Evolutionary conservation across 495 filamentous ascomycete genomes (phyloP).

Genomic region (Tuber melanosporum): DNA sequence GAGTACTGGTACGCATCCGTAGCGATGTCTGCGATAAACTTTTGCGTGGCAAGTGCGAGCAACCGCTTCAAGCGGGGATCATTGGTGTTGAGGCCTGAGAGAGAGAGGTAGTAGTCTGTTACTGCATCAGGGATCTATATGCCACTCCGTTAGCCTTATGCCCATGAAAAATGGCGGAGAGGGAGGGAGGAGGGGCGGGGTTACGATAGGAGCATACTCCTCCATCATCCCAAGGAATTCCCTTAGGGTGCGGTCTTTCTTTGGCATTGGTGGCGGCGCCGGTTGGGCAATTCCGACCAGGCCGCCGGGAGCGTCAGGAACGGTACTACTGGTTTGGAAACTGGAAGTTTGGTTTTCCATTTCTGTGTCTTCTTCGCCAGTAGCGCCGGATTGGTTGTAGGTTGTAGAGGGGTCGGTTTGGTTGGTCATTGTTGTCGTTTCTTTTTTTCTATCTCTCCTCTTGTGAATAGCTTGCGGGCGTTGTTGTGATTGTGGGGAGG

Average conservation of each 20-base stretch:
- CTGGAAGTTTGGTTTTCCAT: conserved; percentile 30
- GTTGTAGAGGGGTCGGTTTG: conserved; percentile 21
- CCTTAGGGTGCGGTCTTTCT: conserved; percentile 79
- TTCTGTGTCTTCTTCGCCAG: conserved; percentile 37
- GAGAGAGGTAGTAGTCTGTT: conserved; percentile 93
- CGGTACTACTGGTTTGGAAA: conserved; percentile 23
- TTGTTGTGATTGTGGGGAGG: not conserved
- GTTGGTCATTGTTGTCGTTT: conserved; percentile 26
- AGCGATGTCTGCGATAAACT: conserved; percentile 95
- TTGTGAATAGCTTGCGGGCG: not conserved
- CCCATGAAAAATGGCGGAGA: not conserved
- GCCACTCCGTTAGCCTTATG: not conserved
- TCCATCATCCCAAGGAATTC: conserved; percentile 96
- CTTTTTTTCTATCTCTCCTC: not conserved
- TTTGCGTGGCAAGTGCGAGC: conserved; percentile 90
- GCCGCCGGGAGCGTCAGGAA: conserved; percentile 21
- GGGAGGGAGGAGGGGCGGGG: conserved; percentile 33
- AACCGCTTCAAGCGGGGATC: conserved; percentile 83
- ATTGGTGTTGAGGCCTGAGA: conserved; percentile 84
- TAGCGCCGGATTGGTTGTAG: conserved; percentile 32
- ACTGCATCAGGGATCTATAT: conserved; percentile 91
- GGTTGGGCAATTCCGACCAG: conserved; percentile 24
- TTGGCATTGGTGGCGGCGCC: conserved; percentile 23
- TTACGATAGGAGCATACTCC: conserved; percentile 93
- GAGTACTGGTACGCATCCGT: conserved; percentile 97